phyloP scores from a whole-genome alignment of 73 alveolate genomes.

The Paraurostyla sp. region DNA sequence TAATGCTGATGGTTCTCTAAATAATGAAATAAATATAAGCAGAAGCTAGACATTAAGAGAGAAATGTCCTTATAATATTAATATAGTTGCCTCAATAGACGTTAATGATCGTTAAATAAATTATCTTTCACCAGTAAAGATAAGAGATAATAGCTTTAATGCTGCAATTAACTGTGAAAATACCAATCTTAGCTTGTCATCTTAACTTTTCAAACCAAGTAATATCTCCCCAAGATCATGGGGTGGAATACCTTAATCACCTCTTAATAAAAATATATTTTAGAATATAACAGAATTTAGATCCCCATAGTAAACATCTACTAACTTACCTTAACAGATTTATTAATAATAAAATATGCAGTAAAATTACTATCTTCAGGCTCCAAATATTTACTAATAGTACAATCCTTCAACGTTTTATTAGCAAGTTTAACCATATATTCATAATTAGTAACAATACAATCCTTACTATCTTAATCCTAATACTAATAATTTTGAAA shows the following conservation, averaged over 20 bases:
- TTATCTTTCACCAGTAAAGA: slow-evolving; percentile 4
- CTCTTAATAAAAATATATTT: no score
- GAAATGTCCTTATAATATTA: not conserved
- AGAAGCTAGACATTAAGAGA: slow-evolving; percentile 31
- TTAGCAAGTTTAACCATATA: not conserved
- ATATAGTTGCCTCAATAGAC: not conserved
- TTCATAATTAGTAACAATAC: not conserved
- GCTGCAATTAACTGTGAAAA: no score
- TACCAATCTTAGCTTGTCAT: no score
- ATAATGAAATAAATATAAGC: not conserved
- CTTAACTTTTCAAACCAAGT: no score
- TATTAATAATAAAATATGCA: no score
- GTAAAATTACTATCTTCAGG: no score
- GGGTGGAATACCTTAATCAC: no score
- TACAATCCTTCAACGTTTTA: not conserved
- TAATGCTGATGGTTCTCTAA: not conserved
- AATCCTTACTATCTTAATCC: not conserved
- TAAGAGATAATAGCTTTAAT: not conserved
- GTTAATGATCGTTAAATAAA: not conserved
- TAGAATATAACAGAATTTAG: no score
- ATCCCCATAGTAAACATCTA: no score
- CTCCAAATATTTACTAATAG: no score
- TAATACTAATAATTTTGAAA: not conserved
- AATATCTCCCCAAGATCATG: no score
- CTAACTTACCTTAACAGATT: no score